Evolutionary conservation across 345 rosid genomes (phyloP).

Genomic region (Salix purpurea): DNA sequence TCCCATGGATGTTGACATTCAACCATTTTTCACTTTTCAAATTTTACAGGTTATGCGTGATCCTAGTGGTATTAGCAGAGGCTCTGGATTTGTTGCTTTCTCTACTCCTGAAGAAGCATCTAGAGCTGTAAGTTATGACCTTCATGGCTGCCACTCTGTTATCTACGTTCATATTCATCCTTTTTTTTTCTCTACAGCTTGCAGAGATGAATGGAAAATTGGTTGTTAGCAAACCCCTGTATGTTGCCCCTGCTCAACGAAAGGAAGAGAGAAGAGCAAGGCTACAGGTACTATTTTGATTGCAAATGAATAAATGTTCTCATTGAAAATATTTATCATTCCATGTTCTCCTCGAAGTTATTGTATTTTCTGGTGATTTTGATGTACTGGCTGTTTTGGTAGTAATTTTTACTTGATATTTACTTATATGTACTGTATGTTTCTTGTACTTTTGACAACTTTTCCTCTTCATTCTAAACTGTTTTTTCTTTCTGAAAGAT

Average conservation of each 20-base stretch:
- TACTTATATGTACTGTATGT: neutral
- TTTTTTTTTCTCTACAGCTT: neutral
- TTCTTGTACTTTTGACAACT: neutral
- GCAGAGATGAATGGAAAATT: constrained; percentile 29
- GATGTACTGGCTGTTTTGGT: neutral
- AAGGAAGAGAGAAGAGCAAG: constrained; percentile 25
- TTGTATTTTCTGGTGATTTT: neutral
- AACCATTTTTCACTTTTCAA: neutral
- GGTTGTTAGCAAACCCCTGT: constrained; percentile 24
- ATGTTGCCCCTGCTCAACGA: constrained; percentile 28
- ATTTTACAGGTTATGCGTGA: constrained; percentile 22
- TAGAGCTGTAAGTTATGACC: constrained; percentile 17
- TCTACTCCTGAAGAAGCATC: constrained; percentile 27
- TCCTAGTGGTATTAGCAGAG: constrained; percentile 20
- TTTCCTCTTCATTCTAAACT: neutral
- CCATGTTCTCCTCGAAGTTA: neutral
- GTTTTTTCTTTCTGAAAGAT: neutral
- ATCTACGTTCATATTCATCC: neutral
- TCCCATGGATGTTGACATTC: neutral
- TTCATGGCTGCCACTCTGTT: neutral
- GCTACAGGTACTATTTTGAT: constrained; percentile 12
- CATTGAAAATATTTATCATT: neutral
- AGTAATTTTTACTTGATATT: neutral
- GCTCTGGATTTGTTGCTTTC: constrained; percentile 29
- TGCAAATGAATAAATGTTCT: neutral